Percentiles rank a stretch among this genome's conserved stretches.
phyloP scores from a whole-genome alignment of 257 asterid genomes.

The Lavandula angustifolia region DNA sequence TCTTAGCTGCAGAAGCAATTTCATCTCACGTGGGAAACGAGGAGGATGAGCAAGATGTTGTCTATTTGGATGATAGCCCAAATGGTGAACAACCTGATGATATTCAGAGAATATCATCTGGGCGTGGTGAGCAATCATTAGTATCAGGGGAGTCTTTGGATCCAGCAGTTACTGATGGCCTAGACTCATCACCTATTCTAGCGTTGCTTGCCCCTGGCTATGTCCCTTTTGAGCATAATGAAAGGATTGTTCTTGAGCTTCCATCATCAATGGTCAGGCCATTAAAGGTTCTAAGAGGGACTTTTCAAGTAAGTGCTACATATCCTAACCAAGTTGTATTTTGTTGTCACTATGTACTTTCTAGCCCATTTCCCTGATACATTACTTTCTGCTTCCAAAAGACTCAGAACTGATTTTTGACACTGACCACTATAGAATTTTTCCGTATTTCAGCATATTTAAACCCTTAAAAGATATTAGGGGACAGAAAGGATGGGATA shows the following conservation, averaged over 20 bases:
- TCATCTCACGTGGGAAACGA: conserved; percentile 64
- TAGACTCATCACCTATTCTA: conserved; percentile 53
- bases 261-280: conserved; percentile 94
- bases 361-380: conserved; percentile 26
- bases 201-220: conserved; percentile 78
- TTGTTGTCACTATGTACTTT: conserved; percentile 20
- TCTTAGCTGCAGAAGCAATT: conserved; percentile 87
- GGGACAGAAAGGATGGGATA: conserved; percentile 12
- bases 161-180: conserved; percentile 44
- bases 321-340: conserved; percentile 16
- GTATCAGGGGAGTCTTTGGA: conserved; percentile 44
- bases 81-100: conserved; percentile 52
- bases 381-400: conserved; percentile 18
- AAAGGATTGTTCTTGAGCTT: conserved; percentile 90
- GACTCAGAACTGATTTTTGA: conserved; percentile 26
- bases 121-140: conserved; percentile 54
- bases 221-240: conserved; percentile 89
- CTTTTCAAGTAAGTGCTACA: conserved; percentile 76
- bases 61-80: conserved; percentile 46
- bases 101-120: conserved; percentile 46
- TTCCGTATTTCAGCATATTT: conserved; percentile 6
- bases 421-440: conserved; percentile 13
- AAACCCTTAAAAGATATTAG: neutral
- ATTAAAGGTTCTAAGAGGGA: conserved; percentile 81
- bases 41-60: conserved; percentile 77